These are phyloP conservation scores for Rhodomyrtus tomentosa DNA, from an alignment of 345 rosid genomes.

Conservation along the genomic window DNA sequence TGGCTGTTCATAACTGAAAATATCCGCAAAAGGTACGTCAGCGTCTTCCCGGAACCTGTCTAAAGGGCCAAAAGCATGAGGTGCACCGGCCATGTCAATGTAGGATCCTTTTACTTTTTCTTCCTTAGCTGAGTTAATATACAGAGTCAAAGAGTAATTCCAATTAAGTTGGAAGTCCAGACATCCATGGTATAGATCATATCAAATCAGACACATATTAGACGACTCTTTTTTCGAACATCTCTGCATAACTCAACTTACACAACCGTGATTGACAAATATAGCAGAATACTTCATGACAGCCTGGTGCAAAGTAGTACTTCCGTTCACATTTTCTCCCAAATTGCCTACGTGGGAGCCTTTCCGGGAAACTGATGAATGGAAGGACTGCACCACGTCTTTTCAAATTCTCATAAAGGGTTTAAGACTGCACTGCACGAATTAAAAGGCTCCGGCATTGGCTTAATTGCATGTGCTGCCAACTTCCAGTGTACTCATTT, in stretches of 20 bases:
- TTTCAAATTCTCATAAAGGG: neutral
- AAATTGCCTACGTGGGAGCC: neutral
- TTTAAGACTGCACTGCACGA: neutral
- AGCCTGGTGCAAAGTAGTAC: neutral
- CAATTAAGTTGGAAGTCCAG: neutral
- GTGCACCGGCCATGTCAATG: neutral
- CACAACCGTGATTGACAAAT: neutral
- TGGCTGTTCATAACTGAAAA: conserved; percentile 51
- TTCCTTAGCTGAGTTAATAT: neutral
- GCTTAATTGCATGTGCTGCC: neutral
- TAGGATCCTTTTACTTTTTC: neutral
- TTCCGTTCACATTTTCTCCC: neutral
- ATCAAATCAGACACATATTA: neutral
- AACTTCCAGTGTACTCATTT: neutral
- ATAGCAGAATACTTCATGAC: neutral
- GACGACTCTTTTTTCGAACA: neutral
- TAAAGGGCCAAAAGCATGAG: conserved; percentile 21
- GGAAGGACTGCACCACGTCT: neutral
- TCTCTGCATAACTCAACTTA: neutral
- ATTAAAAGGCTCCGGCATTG: neutral
- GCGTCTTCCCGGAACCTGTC: conserved; percentile 97
- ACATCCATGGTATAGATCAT: neutral
- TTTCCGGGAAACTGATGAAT: neutral
- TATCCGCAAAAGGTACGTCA: conserved; percentile 67
- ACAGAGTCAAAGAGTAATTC: neutral